Percentiles rank a stretch among this genome's conserved stretches.
These are phyloP conservation scores for Thalassiosira oceanica DNA, from an alignment of 352 stramenopile species.

Conservation along the genomic window DNA sequence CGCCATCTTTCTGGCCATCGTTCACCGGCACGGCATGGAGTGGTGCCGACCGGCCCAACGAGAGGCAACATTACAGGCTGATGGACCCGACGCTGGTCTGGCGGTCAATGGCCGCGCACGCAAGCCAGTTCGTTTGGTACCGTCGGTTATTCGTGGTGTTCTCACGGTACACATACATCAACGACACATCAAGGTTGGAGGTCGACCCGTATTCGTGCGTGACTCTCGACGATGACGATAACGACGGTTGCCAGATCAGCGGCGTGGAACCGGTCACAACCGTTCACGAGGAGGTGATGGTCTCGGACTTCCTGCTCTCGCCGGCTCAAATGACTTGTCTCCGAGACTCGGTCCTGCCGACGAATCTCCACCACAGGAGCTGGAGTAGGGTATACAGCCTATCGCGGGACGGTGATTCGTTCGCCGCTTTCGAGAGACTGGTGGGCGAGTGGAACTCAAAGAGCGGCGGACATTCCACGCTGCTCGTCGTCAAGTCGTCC, in stretches of 20 bases:
- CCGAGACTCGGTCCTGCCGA: slow-evolving; percentile 28
- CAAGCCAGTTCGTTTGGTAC: slow-evolving; percentile 96
- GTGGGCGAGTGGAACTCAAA: slow-evolving; percentile 30
- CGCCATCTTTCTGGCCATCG: too few species aligned
- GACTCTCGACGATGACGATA: slow-evolving; percentile 13
- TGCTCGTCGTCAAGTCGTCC: slow-evolving; percentile 40
- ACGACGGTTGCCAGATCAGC: not conserved
- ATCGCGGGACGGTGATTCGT: slow-evolving; percentile 49
- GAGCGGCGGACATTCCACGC: slow-evolving; percentile 16
- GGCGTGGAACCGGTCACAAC: slow-evolving; percentile 10
- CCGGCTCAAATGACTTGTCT: slow-evolving; percentile 29
- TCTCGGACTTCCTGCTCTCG: slow-evolving; percentile 25
- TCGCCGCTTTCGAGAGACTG: slow-evolving; percentile 33
- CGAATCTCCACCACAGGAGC: slow-evolving; percentile 22
- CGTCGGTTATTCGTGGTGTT: slow-evolving; percentile 93
- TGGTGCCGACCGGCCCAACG: not conserved
- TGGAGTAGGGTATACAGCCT: slow-evolving; percentile 53
- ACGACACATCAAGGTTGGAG: slow-evolving; percentile 39
- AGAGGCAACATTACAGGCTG: slow-evolving; percentile 41
- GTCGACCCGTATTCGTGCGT: slow-evolving; percentile 11
- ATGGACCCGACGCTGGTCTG: slow-evolving; percentile 75
- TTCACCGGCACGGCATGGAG: slow-evolving; percentile 7
- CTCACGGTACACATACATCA: slow-evolving; percentile 92
- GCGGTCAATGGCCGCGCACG: slow-evolving; percentile 88
- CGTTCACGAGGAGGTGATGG: slow-evolving; percentile 23